Evolutionary conservation across 1,139 yeast genomes (phyloP).

Genomic region (Debaryomyces robertsiae): DNA sequence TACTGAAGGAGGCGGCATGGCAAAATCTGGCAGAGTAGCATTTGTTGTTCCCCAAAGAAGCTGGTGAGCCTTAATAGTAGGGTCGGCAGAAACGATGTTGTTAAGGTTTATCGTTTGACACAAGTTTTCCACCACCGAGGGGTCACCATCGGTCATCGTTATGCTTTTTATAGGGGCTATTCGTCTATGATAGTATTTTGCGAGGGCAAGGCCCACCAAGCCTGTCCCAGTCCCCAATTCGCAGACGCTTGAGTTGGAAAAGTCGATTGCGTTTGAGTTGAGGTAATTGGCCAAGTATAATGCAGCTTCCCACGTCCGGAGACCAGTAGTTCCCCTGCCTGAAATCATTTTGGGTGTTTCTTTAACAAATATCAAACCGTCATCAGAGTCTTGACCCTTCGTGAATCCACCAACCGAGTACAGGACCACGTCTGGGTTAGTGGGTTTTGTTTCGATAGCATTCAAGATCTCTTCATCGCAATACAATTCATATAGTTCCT

Average conservation of each 20-base stretch:
- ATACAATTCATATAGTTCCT: conserved; percentile 56
- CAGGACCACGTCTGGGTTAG: conserved; percentile 48
- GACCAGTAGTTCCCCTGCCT: conserved; percentile 82
- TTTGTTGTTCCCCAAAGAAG: conserved; percentile 59
- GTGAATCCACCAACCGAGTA: conserved; percentile 42
- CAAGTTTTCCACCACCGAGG: conserved; percentile 57
- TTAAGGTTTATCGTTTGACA: conserved; percentile 51
- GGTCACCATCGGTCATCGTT: conserved; percentile 78
- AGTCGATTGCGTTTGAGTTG: conserved; percentile 15
- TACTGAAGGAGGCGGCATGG: conserved; percentile 19
- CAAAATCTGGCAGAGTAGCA: conserved; percentile 33
- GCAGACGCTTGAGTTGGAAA: conserved; percentile 37
- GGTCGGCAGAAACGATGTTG: conserved; percentile 19
- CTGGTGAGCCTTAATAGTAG: conserved; percentile 27
- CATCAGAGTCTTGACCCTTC: conserved; percentile 13
- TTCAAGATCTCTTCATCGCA: conserved; percentile 40
- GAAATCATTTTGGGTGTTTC: conserved; percentile 70
- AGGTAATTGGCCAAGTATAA: conserved; percentile 60
- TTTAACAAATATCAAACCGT: conserved; percentile 41
- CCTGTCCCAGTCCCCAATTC: conserved; percentile 95
- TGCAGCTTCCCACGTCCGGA: conserved; percentile 95
- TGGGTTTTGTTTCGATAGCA: conserved; percentile 42
- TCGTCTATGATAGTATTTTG: conserved; percentile 26
- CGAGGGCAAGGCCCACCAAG: conserved; percentile 63
- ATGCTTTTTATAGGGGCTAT: conserved; percentile 28